phyloP scores from a whole-genome alignment of 306 rosid genomes.

The Crotalaria pallida region DNA sequence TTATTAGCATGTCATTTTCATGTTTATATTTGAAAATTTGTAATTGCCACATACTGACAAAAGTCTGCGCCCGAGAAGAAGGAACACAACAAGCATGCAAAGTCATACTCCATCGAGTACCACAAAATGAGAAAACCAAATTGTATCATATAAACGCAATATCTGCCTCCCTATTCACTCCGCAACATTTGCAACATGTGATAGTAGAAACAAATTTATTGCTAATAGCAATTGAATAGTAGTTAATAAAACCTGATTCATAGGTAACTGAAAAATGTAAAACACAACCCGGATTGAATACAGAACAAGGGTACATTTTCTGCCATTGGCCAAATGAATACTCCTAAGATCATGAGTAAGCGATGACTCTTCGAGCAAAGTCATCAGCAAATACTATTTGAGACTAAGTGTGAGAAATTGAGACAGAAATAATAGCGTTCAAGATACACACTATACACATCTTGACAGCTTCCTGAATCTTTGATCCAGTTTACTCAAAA shows the following conservation, averaged over 20 bases:
- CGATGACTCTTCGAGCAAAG: conserved; percentile 21
- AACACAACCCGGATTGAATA: conserved; percentile 5
- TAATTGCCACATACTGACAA: too few relatives aligned
- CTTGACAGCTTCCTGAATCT: conserved; percentile 28
- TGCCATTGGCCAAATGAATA: conserved; percentile 17
- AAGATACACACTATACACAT: conserved; percentile 43
- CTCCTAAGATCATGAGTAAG: conserved; percentile 1
- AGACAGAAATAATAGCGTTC: conserved; percentile 7
- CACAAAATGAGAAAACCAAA: not conserved
- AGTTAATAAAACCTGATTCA: not conserved
- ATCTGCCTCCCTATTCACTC: not conserved
- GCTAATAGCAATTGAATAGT: conserved; percentile 1
- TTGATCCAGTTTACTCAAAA: conserved; percentile 29
- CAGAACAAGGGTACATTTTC: conserved; percentile 4
- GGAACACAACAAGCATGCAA: not conserved
- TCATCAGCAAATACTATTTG: conserved; percentile 7
- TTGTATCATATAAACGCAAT: not conserved
- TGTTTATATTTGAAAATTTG: too few relatives aligned
- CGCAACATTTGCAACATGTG: conserved; percentile 6
- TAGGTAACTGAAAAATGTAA: conserved; percentile 17
- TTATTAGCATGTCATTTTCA: too few relatives aligned
- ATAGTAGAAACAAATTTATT: not conserved
- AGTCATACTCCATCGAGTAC: not conserved
- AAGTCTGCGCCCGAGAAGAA: not conserved
- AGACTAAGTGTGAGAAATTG: not conserved